Percentiles rank a stretch among this genome's conserved stretches.
phyloP scores from a whole-genome alignment of 2,329 filamentous ascomycete species.

The Colletotrichum zoysiae region DNA sequence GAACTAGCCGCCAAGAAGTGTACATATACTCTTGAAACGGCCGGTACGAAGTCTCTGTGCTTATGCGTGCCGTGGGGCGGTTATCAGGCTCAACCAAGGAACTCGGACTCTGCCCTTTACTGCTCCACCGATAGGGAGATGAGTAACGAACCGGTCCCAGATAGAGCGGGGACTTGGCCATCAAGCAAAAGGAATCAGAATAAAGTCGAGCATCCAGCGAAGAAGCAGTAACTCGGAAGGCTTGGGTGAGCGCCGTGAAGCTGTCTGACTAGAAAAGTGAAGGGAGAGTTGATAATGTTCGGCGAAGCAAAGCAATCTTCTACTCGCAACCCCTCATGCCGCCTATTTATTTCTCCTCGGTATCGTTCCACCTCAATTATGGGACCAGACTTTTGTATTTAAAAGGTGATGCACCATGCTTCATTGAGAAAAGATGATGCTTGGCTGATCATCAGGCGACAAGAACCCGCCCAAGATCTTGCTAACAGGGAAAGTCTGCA shows the following conservation, averaged over 20 bases:
- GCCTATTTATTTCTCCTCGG: neutral
- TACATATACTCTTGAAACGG: constrained; percentile 2
- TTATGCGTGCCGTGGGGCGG: neutral
- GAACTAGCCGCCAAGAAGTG: constrained; percentile 11
- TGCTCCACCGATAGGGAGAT: constrained; percentile 18
- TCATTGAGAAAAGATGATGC: constrained; percentile 4
- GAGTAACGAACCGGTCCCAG: constrained; percentile 10
- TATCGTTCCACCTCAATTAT: neutral
- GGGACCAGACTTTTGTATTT: constrained; percentile 9
- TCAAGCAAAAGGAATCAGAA: constrained; percentile 7
- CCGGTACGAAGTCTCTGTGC: neutral
- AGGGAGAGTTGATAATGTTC: neutral
- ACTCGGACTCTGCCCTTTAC: neutral
- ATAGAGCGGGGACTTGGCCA: constrained; percentile 4
- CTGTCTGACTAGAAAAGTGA: neutral
- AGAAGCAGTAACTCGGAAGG: neutral
- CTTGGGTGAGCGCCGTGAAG: neutral
- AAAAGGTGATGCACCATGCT: neutral
- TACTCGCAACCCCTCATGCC: constrained; percentile 6
- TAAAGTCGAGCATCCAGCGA: constrained; percentile 1
- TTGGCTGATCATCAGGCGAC: constrained; percentile 15
- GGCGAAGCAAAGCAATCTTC: neutral
- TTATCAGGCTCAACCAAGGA: neutral
- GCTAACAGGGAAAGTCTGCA: neutral
- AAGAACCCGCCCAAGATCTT: constrained; percentile 3